Evolutionary conservation across 192 early-diverging fungal species (phyloP), one percentile per base, ranked within the genome.

Genomic region (Linnemannia zychae): DNA sequence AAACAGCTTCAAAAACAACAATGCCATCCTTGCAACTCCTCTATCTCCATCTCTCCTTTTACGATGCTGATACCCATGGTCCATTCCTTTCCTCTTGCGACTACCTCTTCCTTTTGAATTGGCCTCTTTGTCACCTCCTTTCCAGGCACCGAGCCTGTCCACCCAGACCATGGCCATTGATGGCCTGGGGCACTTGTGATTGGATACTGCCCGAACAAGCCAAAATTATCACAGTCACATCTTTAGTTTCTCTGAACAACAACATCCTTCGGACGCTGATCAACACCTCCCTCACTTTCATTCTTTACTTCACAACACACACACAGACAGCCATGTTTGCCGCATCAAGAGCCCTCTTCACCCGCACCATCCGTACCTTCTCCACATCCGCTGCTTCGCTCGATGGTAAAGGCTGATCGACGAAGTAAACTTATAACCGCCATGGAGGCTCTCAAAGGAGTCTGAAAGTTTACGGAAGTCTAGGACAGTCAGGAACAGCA

Each of bases 381-480:
- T 70, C 82, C 22, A 84, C 77, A 37, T 84, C 81, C 44, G 67
- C 77, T 53, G 38, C 67, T 57, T 50, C 38, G 5, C 77, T 84
- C 37, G 65, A 84, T 79, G 82, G 82, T 84, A 84, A 57, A 44
- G n/a, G n/a, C n/a, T n/a, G n/a, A n/a, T n/a, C n/a, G n/a, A n/a
- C n/a, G n/a, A n/a, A n/a, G n/a, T n/a, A n/a, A n/a, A n/a, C n/a
- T n/a, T n/a, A n/a, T n/a, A n/a, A n/a, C n/a, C n/a, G n/a, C n/a
- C n/a, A n/a, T n/a, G n/a, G n/a, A n/a, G n/a, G n/a, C n/a, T n/a
- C n/a, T n/a, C n/a, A n/a, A n/a, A n/a, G n/a, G n/a, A n/a, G n/a
- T n/a, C n/a, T 44, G 40, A 9, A 44, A 44, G 40, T 44, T 6
- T 44, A 44, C 9, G 40, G 40, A 44, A 44, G 40, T 3, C 40